Percentiles rank a stretch among this genome's conserved stretches.
These are phyloP conservation scores for Fusarium sp. DNA, from an alignment of 2,329 filamentous ascomycete species.

Conservation along the genomic window DNA sequence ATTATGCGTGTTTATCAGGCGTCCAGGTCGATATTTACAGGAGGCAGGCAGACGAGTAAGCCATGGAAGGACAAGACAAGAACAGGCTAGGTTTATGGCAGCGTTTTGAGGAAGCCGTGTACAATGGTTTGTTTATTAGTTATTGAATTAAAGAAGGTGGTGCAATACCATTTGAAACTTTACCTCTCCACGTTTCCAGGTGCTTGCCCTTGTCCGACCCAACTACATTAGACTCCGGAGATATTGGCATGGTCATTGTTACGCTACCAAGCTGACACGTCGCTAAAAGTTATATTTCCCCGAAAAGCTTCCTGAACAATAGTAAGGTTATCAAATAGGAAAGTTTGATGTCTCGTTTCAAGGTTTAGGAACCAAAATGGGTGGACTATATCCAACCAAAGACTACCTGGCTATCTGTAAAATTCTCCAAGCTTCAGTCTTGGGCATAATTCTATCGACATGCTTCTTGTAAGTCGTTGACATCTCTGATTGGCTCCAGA, in stretches of 20 bases:
- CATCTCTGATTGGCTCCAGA: constrained; percentile 12
- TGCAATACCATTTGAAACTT: constrained; percentile 30
- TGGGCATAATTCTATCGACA: not conserved
- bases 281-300: not conserved
- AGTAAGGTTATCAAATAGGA: not conserved
- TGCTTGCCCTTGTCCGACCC: not conserved
- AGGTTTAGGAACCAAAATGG: not conserved
- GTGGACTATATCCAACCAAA: not conserved
- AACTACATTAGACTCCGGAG: not conserved
- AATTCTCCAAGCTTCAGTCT: not conserved
- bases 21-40: constrained; percentile 45
- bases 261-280: not conserved
- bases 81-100: constrained; percentile 39
- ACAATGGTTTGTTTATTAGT: constrained; percentile 25
- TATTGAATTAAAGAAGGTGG: constrained; percentile 34
- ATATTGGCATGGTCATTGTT: not conserved
- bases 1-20: constrained; percentile 48
- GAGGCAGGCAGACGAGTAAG: constrained; percentile 41
- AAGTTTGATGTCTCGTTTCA: not conserved
- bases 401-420: not conserved
- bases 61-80: constrained; percentile 39
- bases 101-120: constrained; percentile 38
- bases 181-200: not conserved
- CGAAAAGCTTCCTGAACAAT: not conserved
- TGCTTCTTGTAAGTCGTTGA: not conserved